Conservation (phyloP, 176 grass and related monocot genomes). For the Avena eriantha region DNA sequence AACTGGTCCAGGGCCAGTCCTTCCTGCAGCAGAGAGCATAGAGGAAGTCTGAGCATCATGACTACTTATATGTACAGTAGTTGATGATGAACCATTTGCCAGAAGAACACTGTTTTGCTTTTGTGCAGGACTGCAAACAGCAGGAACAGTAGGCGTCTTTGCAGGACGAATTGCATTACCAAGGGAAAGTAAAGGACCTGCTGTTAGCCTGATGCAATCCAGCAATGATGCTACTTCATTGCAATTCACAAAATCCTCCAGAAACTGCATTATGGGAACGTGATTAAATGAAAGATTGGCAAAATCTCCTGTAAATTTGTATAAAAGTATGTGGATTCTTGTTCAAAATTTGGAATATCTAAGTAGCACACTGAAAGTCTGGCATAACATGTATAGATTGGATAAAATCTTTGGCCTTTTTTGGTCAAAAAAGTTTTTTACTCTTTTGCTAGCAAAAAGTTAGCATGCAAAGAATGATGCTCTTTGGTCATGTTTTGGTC, state of each 20-base stretch:
- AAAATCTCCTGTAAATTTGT: slow-evolving; percentile 25
- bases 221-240: slow-evolving; percentile 88
- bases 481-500: not conserved
- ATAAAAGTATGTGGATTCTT: not conserved
- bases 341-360: slow-evolving; percentile 13
- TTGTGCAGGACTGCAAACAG: slow-evolving; percentile 51
- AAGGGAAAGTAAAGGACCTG: slow-evolving; percentile 87
- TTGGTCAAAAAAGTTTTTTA: slow-evolving; percentile 1
- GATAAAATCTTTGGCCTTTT: not conserved
- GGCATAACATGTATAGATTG: slow-evolving; percentile 12
- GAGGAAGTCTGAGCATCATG: slow-evolving; percentile 63
- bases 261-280: slow-evolving; percentile 65
- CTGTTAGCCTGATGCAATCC: slow-evolving; percentile 87
- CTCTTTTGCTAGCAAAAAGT: not conserved
- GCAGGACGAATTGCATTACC: slow-evolving; percentile 72
- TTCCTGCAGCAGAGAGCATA: slow-evolving; percentile 60
- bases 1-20: slow-evolving; percentile 64
- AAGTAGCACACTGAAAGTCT: slow-evolving; percentile 11
- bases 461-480: not conserved
- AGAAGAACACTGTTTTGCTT: slow-evolving; percentile 60
- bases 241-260: slow-evolving; percentile 93
- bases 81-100: slow-evolving; percentile 56
- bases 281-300: slow-evolving; percentile 17
- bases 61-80: slow-evolving; percentile 52
- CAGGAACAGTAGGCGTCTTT: slow-evolving; percentile 67